Percentiles rank a stretch among this genome's conserved stretches.
phyloP scores from a whole-genome alignment of 176 grass and related monocot genomes.

The Musa itinerans region DNA sequence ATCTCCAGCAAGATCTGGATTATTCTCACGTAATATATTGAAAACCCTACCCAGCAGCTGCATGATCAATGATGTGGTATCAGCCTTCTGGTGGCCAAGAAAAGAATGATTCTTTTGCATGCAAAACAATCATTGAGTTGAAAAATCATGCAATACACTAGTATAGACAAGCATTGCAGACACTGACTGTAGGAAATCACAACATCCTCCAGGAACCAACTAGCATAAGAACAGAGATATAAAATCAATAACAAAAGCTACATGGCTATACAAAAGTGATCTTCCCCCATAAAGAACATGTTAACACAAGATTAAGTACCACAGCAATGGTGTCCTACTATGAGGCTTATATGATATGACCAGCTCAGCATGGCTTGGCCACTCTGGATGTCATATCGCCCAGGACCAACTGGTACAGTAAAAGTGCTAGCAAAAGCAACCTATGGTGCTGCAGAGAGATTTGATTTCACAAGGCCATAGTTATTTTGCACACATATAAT shows the following conservation, averaged over 20 bases:
- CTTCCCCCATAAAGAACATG: too few relatives aligned
- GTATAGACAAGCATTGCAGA: neutral
- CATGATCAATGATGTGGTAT: slow-evolving; percentile 21
- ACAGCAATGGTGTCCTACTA: too few relatives aligned
- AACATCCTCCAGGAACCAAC: neutral
- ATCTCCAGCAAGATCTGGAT: slow-evolving; percentile 74
- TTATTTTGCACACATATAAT: too few relatives aligned
- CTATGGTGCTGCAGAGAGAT: too few relatives aligned
- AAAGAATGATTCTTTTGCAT: neutral
- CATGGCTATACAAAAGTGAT: neutral
- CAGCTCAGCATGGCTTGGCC: too few relatives aligned
- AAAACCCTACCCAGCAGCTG: slow-evolving; percentile 79
- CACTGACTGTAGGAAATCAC: neutral
- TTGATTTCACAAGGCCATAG: too few relatives aligned
- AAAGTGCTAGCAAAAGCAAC: too few relatives aligned
- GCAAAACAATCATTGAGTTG: neutral
- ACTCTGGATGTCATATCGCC: too few relatives aligned
- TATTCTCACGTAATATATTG: slow-evolving; percentile 64
- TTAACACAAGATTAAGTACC: too few relatives aligned
- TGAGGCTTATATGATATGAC: too few relatives aligned
- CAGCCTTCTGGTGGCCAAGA: neutral
- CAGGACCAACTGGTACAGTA: too few relatives aligned
- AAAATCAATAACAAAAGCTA: neutral
- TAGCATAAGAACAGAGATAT: neutral
- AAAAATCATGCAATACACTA: neutral